Evolutionary conservation across 257 asterid species (phyloP).

Genomic region (Mentha longifolia): DNA sequence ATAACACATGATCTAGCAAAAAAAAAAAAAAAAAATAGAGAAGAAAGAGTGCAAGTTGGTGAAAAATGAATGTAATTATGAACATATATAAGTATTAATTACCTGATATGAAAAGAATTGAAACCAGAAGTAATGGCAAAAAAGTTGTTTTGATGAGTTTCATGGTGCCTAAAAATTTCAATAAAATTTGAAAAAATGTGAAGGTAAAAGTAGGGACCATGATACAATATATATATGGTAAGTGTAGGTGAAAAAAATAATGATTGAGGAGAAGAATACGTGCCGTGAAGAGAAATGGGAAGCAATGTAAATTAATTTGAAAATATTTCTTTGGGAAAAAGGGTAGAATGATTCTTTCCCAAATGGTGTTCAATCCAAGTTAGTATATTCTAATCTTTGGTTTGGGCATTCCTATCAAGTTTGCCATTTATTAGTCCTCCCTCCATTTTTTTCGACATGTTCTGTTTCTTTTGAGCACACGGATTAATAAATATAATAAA

Average conservation of each 20-base stretch:
- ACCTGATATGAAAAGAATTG: slow-evolving; percentile 46
- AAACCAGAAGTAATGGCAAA: slow-evolving; percentile 25
- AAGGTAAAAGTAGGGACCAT: slow-evolving; percentile 9
- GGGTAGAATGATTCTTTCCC: slow-evolving; percentile 40
- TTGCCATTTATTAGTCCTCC: background rate
- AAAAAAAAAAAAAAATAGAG: background rate
- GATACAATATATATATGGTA: background rate
- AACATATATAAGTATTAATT: background rate
- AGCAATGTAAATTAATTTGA: slow-evolving; percentile 1
- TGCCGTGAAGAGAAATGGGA: slow-evolving; percentile 32
- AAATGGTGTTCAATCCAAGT: slow-evolving; percentile 32
- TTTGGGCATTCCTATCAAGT: background rate
- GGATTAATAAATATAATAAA: no score
- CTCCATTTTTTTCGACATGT: background rate
- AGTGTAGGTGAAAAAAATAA: background rate
- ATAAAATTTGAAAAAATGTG: background rate
- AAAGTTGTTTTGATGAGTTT: slow-evolving; percentile 3
- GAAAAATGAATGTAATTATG: no score
- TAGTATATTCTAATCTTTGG: slow-evolving; percentile 34
- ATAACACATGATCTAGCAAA: no score
- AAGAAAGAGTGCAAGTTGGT: background rate
- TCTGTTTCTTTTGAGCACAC: no score
- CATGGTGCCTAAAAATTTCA: slow-evolving; percentile 30
- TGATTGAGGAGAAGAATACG: slow-evolving; percentile 42
- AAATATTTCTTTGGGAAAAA: slow-evolving; percentile 29